Percentiles rank a stretch among this genome's conserved stretches.
Conservation (phyloP, 306 rosid species). For the Macrotyloma uniflorum region DNA sequence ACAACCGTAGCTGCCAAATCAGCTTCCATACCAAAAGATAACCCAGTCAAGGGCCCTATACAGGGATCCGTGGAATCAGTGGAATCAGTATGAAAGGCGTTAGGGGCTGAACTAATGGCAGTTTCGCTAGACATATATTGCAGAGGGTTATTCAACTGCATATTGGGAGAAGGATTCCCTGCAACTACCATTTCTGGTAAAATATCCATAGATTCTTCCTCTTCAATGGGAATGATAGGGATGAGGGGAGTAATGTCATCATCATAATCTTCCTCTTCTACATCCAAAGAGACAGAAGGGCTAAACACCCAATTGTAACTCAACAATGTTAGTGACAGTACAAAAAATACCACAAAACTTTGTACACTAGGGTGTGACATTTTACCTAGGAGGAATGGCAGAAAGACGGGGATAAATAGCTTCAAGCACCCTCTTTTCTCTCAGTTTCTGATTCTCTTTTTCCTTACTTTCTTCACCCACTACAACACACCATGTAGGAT, state of each 20-base stretch:
- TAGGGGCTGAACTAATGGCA: conserved; percentile 1
- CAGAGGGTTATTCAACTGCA: conserved; percentile 34
- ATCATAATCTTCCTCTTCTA: conserved; percentile 53
- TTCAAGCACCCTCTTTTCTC: conserved; percentile 73
- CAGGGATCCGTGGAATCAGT: conserved; percentile 5
- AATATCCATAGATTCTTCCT: conserved; percentile 46
- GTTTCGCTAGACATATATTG: conserved; percentile 22
- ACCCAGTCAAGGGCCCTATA: conserved; percentile 32
- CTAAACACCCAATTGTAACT: conserved; percentile 42
- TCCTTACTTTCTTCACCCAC: conserved; percentile 81
- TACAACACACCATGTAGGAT: conserved; percentile 54
- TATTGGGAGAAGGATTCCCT: conserved; percentile 25
- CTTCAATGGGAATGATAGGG: conserved; percentile 72
- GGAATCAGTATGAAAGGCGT: not conserved
- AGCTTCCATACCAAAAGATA: conserved; percentile 38
- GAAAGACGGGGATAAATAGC: conserved; percentile 75
- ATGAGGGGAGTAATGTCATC: conserved; percentile 58
- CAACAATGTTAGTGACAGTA: conserved; percentile 26
- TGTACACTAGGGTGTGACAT: conserved; percentile 7
- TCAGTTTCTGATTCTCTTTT: conserved; percentile 49
- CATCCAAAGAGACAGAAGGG: conserved; percentile 56
- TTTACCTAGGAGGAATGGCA: conserved; percentile 72
- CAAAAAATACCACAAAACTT: not conserved
- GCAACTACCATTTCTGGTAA: conserved; percentile 33
- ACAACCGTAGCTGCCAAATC: conserved; percentile 54